Base-by-base conservation (phyloP, 108 stramenopile genomes). In the Aureococcus anophagefferens region DNA sequence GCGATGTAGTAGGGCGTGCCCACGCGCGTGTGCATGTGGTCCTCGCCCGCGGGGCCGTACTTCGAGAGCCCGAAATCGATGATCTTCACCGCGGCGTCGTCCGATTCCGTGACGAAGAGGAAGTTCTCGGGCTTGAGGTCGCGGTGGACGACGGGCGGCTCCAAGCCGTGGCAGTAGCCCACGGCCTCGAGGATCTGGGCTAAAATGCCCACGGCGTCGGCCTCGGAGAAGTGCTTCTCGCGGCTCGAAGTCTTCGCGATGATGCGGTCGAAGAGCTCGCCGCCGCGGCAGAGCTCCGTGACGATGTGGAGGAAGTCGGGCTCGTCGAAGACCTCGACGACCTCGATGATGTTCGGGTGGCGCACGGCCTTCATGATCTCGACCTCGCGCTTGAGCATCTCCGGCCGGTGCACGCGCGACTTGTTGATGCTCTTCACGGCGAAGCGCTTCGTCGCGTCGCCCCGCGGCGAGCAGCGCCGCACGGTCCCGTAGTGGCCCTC, bases 51-150 rank as follows among this genome's bases (percentile, higher is more conserved):
- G 72, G 97, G 92, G n/a, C n/a, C n/a, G n/a, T n/a, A n/a, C 59
- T 93, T 90, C 17, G 89, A 88, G 66, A 99, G 84, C 46, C 98
- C 98, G 76, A 99, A 99, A 75, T 99, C 98, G 76, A 98, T 96
- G 75, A 99, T 94, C 76, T 95, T 96, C 59, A 99, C 86, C 37
- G 83, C 84, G 5, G 93, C 74, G 71, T 87, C 85, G 67, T 95
- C 92, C 0, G 78, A 84, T 45, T 85, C 79, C 30, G 84, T 89
- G 35, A 89, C 74, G 70, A 98, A 92, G 15, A 98, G 75, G 77
- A 97, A 97, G 72, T 97, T 97, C 76, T 96, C 94, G 15, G 93
- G 96, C 80, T 99, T 99, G 64, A 99, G 81, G 81, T 99, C 98
- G 0, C 98, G 86, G 78, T 99, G 98, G 21, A 94, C 90, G 72